These are phyloP conservation scores for Funneliformis mosseae DNA, from an alignment of 192 early-diverging fungal species.

Conservation along the genomic window DNA sequence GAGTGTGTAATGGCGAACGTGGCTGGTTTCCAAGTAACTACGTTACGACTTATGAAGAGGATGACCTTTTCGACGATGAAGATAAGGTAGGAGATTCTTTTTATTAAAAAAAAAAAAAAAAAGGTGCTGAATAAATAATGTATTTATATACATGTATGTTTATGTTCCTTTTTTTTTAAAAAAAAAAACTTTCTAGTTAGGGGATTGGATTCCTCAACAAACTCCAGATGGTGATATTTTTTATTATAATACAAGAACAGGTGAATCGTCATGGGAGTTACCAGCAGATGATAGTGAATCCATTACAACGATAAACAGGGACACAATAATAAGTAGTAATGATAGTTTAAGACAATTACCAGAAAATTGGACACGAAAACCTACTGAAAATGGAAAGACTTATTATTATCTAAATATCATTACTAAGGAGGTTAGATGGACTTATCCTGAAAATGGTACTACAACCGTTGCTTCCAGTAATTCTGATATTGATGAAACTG, in stretches of 20 bases:
- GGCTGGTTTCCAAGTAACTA: slow-evolving; percentile 94
- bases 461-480: not conserved
- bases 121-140: no score
- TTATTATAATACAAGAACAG: slow-evolving; percentile 50
- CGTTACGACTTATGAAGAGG: slow-evolving; percentile 29
- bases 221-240: slow-evolving; percentile 52
- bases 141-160: no score
- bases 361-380: slow-evolving; percentile 33
- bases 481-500: not conserved
- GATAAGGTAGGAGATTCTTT: not conserved
- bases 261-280: slow-evolving; percentile 46
- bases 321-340: not conserved
- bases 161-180: no score
- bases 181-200: slow-evolving; percentile 23
- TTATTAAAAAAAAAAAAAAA: no score
- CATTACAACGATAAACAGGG: no score
- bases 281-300: slow-evolving; percentile 16
- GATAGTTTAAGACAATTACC: slow-evolving; percentile 27
- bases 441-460: slow-evolving; percentile 35
- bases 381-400: slow-evolving; percentile 42
- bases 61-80: not conserved
- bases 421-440: slow-evolving; percentile 44
- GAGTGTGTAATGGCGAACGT: slow-evolving; percentile 71
- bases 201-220: slow-evolving; percentile 50
- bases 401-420: slow-evolving; percentile 44